A percentile compares a stretch with the other conserved stretches of the same genome.
phyloP scores from a whole-genome alignment of 1,139 yeast genomes.

The Debaryomycetaceae sp. region DNA sequence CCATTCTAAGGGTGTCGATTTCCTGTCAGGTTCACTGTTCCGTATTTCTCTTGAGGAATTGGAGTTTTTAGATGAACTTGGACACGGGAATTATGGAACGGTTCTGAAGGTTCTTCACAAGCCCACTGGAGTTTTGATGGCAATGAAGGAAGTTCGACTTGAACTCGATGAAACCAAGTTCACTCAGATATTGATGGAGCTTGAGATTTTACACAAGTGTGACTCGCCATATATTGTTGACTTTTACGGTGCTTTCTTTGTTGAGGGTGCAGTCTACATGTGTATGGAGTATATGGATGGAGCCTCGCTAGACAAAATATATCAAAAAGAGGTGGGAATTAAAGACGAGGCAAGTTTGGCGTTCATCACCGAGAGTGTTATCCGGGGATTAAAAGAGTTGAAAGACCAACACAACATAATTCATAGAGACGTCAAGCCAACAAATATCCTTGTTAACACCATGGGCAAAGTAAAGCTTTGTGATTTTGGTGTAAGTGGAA shows the following conservation, averaged over 20 bases:
- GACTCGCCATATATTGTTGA: slow-evolving; percentile 88
- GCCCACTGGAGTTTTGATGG: slow-evolving; percentile 93
- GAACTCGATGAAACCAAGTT: slow-evolving; percentile 90
- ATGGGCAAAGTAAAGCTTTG: slow-evolving; percentile 86
- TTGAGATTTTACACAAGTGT: slow-evolving; percentile 89
- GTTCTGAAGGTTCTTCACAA: slow-evolving; percentile 89
- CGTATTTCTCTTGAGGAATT: slow-evolving; percentile 83
- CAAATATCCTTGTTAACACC: slow-evolving; percentile 80
- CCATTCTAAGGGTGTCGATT: slow-evolving; percentile 89
- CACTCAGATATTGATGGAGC: slow-evolving; percentile 91
- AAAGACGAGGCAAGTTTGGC: slow-evolving; percentile 75
- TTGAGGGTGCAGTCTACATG: slow-evolving; percentile 97
- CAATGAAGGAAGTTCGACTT: slow-evolving; percentile 92
- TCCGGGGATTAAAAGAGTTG: slow-evolving; percentile 76
- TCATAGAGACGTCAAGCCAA: slow-evolving; percentile 97
- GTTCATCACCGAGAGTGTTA: slow-evolving; percentile 75
- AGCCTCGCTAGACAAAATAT: slow-evolving; percentile 86
- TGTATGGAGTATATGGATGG: slow-evolving; percentile 99
- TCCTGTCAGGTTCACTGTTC: slow-evolving; percentile 83
- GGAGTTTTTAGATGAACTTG: slow-evolving; percentile 80
- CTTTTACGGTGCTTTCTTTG: slow-evolving; percentile 94
- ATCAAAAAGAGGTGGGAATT: slow-evolving; percentile 67
- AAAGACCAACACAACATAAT: slow-evolving; percentile 88
- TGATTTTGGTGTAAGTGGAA: slow-evolving; percentile 97
- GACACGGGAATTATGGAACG: slow-evolving; percentile 94